phyloP scores from a whole-genome alignment of 2,329 filamentous ascomycete genomes.

The Simplicillium aogashimaense region DNA sequence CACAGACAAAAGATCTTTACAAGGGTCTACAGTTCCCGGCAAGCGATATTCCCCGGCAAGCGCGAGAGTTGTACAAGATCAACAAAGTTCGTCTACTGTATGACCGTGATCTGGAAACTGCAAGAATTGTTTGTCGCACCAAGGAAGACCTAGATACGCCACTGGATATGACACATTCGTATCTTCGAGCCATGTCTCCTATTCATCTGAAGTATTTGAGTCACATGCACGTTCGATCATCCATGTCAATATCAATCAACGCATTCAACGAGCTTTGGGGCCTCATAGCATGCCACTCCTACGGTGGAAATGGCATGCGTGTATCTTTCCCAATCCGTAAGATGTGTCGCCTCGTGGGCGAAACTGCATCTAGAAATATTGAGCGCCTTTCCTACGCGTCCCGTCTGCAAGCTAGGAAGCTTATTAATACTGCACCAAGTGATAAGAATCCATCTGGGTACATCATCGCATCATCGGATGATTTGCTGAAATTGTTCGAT shows the following conservation, averaged over 20 bases:
- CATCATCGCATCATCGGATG: constrained; percentile 82
- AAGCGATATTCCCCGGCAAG: constrained; percentile 77
- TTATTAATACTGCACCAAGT: constrained; percentile 77
- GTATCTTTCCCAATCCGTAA: constrained; percentile 86
- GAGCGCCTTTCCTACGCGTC: constrained; percentile 81
- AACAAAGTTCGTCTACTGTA: constrained; percentile 86
- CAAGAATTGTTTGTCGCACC: constrained; percentile 71
- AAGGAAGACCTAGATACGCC: constrained; percentile 63
- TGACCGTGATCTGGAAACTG: constrained; percentile 70
- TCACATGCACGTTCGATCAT: constrained; percentile 87
- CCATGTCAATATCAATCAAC: constrained; percentile 90
- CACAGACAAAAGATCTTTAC: constrained; percentile 72
- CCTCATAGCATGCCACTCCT: constrained; percentile 76
- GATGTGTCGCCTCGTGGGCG: constrained; percentile 81
- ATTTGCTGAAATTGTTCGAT: constrained; percentile 73
- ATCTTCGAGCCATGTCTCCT: constrained; percentile 81
- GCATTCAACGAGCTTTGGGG: constrained; percentile 83
- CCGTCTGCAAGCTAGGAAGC: constrained; percentile 72
- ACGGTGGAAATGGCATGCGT: constrained; percentile 71
- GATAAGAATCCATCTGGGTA: constrained; percentile 79
- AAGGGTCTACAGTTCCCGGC: constrained; percentile 84
- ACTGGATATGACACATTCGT: constrained; percentile 74
- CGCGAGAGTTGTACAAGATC: constrained; percentile 77
- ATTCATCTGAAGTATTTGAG: constrained; percentile 80
- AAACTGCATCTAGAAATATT: constrained; percentile 78